These are phyloP conservation scores for Phylloporus sp. DNA, from an alignment of 768 basidiomycete species.

Conservation along the genomic window DNA sequence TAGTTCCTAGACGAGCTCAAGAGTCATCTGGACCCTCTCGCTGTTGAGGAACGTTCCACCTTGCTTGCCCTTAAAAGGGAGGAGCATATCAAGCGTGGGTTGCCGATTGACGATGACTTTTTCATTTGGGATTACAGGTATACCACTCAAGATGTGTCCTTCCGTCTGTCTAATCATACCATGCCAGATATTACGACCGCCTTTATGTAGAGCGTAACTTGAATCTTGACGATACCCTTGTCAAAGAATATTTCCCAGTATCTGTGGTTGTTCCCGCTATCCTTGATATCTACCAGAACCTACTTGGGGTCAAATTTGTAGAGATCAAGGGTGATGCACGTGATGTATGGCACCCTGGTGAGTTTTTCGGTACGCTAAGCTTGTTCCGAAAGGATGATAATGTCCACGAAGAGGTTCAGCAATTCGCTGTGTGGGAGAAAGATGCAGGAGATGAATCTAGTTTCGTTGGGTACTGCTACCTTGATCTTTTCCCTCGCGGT, in stretches of 20 bases:
- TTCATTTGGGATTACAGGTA: slow-evolving; percentile 85
- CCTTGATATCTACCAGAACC: slow-evolving; percentile 76
- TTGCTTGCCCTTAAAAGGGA: slow-evolving; percentile 73
- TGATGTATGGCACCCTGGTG: slow-evolving; percentile 80
- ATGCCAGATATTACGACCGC: slow-evolving; percentile 30
- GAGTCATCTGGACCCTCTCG: slow-evolving; percentile 69
- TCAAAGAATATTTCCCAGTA: slow-evolving; percentile 91
- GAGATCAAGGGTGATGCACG: slow-evolving; percentile 50
- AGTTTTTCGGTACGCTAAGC: background rate
- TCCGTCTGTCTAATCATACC: background rate
- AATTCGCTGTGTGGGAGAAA: slow-evolving; percentile 82
- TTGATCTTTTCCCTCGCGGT: slow-evolving; percentile 86
- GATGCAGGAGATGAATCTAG: slow-evolving; percentile 64
- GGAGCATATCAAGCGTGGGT: slow-evolving; percentile 57
- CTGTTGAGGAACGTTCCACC: slow-evolving; percentile 56
- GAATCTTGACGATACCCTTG: slow-evolving; percentile 67
- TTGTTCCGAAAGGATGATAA: background rate
- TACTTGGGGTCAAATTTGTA: slow-evolving; percentile 71
- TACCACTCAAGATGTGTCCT: background rate
- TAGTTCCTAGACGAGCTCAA: slow-evolving; percentile 81
- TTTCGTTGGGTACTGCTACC: slow-evolving; percentile 83
- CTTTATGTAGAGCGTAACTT: slow-evolving; percentile 61
- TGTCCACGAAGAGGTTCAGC: slow-evolving; percentile 60
- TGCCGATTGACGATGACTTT: slow-evolving; percentile 67
- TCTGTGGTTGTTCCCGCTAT: slow-evolving; percentile 78